Percentiles rank a stretch among this genome's conserved stretches.
Conservation (phyloP, 1,284 basidiomycete species). For the Austroboletus novae-zelandiae region DNA sequence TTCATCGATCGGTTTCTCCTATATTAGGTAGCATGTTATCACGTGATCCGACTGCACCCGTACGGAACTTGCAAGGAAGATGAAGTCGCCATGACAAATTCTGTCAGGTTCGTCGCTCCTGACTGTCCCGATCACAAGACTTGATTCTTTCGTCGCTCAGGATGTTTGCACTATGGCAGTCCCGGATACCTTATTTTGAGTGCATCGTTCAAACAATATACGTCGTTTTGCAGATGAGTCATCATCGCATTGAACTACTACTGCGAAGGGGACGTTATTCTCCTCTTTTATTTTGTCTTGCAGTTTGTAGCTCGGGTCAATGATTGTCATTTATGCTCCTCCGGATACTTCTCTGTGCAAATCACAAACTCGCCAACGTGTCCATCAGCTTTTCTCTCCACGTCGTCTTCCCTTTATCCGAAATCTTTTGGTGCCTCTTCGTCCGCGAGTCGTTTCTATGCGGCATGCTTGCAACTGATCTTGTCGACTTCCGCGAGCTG, state of each 20-base stretch:
- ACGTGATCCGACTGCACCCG: no score
- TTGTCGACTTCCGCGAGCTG: slow-evolving; percentile 81
- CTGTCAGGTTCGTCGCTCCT: slow-evolving; percentile 57
- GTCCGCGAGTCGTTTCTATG: no score
- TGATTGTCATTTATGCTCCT: slow-evolving; percentile 87
- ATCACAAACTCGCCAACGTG: slow-evolving; percentile 49
- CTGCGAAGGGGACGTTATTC: slow-evolving; percentile 78
- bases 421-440: no score
- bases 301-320: slow-evolving; percentile 65
- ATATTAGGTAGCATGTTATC: no score
- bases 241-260: slow-evolving; percentile 75
- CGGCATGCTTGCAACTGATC: slow-evolving; percentile 73
- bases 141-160: slow-evolving; percentile 27
- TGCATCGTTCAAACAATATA: no score
- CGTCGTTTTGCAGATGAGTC: slow-evolving; percentile 75
- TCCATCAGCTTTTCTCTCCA: slow-evolving; percentile 89
- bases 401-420: slow-evolving; percentile 84
- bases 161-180: slow-evolving; percentile 84
- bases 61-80: no score
- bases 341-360: slow-evolving; percentile 66
- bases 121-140: background rate
- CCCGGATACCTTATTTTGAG: slow-evolving; percentile 81
- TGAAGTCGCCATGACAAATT: slow-evolving; percentile 89
- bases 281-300: background rate
- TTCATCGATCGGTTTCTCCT: no score